Evolutionary conservation across 192 early-diverging fungal genomes (phyloP).

Genomic region (Tieghemiomyces parasiticus): DNA sequence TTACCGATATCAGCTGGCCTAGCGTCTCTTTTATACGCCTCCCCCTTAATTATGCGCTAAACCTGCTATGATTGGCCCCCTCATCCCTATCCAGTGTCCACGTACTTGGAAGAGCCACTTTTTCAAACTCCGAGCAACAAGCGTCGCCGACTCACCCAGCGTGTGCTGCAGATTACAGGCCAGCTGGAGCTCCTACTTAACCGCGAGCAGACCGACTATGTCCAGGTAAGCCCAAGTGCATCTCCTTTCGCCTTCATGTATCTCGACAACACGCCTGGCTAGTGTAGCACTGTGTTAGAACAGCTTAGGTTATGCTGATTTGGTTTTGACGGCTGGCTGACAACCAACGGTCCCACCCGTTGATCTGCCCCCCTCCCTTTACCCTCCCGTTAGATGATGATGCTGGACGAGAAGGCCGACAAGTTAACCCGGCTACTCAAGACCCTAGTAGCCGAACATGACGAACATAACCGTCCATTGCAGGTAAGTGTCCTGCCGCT

Average conservation of each 20-base stretch:
- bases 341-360: background rate
- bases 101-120: slow-evolving; percentile 5
- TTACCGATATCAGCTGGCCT: background rate
- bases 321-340: background rate
- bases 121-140: slow-evolving; percentile 10
- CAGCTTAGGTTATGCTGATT: background rate
- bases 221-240: slow-evolving; percentile 5
- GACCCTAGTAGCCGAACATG: slow-evolving; percentile 8
- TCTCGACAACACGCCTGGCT: background rate
- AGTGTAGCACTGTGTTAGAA: background rate
- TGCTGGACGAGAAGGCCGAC: slow-evolving; percentile 9
- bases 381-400: background rate
- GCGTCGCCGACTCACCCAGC: slow-evolving; percentile 6
- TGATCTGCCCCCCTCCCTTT: background rate
- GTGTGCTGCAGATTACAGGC: slow-evolving; percentile 2
- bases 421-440: slow-evolving; percentile 9
- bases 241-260: background rate
- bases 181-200: slow-evolving; percentile 10
- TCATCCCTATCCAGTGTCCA: slow-evolving; percentile 4
- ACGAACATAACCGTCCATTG: slow-evolving; percentile 6
- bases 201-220: slow-evolving; percentile 9
- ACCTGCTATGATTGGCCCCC: background rate
- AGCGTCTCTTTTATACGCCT: background rate
- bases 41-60: background rate
- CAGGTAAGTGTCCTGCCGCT: slow-evolving; percentile 2